phyloP scores from a whole-genome alignment of 2,329 filamentous ascomycete genomes.

The Colletotrichum cuscutae region DNA sequence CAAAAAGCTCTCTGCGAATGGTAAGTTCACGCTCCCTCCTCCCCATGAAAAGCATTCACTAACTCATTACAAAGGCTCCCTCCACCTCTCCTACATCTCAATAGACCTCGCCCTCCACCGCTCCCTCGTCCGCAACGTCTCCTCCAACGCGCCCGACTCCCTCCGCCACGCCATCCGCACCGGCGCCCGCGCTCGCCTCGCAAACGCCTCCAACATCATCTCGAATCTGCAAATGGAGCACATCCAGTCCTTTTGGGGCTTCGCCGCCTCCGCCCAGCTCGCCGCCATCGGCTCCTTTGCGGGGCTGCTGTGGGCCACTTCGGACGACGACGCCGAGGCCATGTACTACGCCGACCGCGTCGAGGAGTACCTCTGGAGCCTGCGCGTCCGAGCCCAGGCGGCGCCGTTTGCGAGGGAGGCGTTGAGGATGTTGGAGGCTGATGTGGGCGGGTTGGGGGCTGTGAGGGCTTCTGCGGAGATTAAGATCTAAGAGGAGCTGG shows the following conservation, averaged over 20 bases:
- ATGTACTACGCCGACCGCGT: conserved; percentile 51
- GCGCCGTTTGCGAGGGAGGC: conserved; percentile 52
- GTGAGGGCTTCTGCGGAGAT: conserved; percentile 33
- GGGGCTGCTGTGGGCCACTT: conserved; percentile 53
- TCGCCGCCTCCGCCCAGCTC: conserved; percentile 54
- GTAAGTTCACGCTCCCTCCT: background rate
- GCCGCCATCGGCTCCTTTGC: conserved; percentile 54
- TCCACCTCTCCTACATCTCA: conserved; percentile 62
- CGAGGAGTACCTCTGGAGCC: conserved; percentile 53
- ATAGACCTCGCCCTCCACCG: conserved; percentile 63
- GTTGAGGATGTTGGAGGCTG: conserved; percentile 48
- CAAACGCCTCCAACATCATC: conserved; percentile 52
- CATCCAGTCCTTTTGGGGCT: conserved; percentile 58
- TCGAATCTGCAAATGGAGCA: conserved; percentile 56
- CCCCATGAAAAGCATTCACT: background rate
- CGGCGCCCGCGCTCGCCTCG: conserved; percentile 51
- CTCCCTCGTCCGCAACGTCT: conserved; percentile 57
- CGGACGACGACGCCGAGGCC: conserved; percentile 49
- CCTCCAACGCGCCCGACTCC: conserved; percentile 42
- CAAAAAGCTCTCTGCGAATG: conserved; percentile 52
- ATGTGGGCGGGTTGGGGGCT: conserved; percentile 32
- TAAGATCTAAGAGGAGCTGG: conserved; percentile 21
- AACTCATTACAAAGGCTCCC: conserved; percentile 49
- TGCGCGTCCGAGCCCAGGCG: conserved; percentile 51
- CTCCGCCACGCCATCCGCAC: conserved; percentile 47